A percentile compares a stretch with the other conserved stretches of the same genome.
Evolutionary conservation across 345 rosid species (phyloP).

Genomic region (Carallia brachiata): DNA sequence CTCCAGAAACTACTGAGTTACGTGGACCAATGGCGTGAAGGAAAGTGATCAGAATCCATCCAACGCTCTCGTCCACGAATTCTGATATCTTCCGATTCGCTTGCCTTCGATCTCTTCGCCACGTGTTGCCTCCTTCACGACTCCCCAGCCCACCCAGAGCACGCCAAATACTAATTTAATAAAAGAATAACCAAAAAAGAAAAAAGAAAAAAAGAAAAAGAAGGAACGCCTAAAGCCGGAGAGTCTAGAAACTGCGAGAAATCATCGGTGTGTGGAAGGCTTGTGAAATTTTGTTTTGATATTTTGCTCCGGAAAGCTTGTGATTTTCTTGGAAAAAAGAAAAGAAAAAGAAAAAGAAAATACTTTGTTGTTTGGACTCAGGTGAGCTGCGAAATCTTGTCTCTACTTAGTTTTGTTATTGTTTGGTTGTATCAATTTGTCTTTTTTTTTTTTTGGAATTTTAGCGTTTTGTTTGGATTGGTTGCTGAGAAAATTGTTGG

Average conservation of each 20-base stretch:
- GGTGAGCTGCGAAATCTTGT: too few relatives aligned
- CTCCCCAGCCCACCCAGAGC: conserved; percentile 16
- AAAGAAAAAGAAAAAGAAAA: too few relatives aligned
- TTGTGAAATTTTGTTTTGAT: neutral
- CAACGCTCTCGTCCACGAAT: conserved; percentile 78
- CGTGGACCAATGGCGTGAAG: conserved; percentile 62
- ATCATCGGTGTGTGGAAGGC: conserved; percentile 6
- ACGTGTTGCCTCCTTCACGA: conserved; percentile 44
- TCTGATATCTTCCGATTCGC: conserved; percentile 45
- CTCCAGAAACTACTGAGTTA: neutral
- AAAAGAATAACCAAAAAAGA: conserved; percentile 13
- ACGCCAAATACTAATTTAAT: neutral
- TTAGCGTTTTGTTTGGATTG: too few relatives aligned
- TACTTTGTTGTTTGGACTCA: too few relatives aligned
- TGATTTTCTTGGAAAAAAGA: too few relatives aligned
- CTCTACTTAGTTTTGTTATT: too few relatives aligned
- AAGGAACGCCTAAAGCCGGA: conserved; percentile 13
- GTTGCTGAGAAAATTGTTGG: too few relatives aligned
- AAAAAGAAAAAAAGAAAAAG: conserved; percentile 10
- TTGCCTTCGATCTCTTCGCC: conserved; percentile 41
- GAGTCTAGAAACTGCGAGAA: conserved; percentile 45
- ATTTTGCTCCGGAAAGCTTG: too few relatives aligned
- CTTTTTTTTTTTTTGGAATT: neutral
- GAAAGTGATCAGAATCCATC: conserved; percentile 82
- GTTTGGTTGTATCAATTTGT: neutral